Conservation (phyloP, 2,329 filamentous ascomycete genomes). For the Pyricularia sp. region DNA sequence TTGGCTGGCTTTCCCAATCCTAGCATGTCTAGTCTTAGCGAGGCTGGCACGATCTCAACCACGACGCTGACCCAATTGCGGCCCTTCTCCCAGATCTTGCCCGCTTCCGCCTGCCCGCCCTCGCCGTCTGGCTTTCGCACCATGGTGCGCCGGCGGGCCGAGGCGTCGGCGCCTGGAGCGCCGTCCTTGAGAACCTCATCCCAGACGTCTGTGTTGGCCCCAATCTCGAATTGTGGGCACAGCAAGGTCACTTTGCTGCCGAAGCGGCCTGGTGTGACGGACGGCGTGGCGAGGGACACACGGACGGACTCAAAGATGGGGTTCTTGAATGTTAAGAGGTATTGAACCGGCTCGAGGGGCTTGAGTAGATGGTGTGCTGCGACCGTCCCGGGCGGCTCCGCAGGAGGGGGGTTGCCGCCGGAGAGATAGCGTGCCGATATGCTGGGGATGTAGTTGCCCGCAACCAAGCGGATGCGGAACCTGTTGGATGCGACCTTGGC, state of each 20-base stretch:
- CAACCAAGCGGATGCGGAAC: constrained; percentile 87
- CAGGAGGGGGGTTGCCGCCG: constrained; percentile 8
- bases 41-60: constrained; percentile 72
- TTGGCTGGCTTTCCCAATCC: constrained; percentile 16
- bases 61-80: constrained; percentile 94
- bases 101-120: constrained; percentile 58
- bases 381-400: constrained; percentile 7
- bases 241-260: constrained; percentile 78
- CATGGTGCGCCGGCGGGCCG: constrained; percentile 7
- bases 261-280: constrained; percentile 67
- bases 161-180: neutral
- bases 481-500: constrained; percentile 80
- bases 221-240: constrained; percentile 89
- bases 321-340: constrained; percentile 84
- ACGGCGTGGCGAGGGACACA: constrained; percentile 78
- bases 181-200: constrained; percentile 72
- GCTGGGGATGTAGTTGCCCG: constrained; percentile 77
- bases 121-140: constrained; percentile 13
- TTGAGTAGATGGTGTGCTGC: constrained; percentile 30
- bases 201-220: constrained; percentile 79
- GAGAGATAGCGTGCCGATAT: constrained; percentile 52
- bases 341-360: constrained; percentile 60
- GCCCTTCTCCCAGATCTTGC: constrained; percentile 92
- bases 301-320: constrained; percentile 87
- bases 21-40: constrained; percentile 31